A percentile compares a stretch with the other conserved stretches of the same genome.
These are phyloP conservation scores for Bruguiera sexangula DNA, from an alignment of 345 rosid species.

Conservation along the genomic window DNA sequence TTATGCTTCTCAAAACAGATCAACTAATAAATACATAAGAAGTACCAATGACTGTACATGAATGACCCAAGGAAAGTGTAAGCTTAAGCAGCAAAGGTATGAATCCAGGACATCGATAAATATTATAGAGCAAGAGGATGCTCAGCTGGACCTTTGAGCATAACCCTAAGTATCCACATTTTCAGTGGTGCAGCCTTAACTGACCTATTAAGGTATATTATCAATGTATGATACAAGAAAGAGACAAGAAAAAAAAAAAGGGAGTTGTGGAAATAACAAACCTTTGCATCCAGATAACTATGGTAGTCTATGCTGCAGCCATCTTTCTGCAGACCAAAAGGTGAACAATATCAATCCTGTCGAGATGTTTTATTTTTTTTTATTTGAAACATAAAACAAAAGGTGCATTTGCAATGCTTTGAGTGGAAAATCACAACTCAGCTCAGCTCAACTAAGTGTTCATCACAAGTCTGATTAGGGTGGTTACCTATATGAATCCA, in stretches of 20 bases:
- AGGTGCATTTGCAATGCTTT: no score
- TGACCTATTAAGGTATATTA: neutral
- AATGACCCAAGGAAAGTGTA: no score
- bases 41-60: neutral
- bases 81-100: no score
- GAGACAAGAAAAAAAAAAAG: neutral
- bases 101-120: no score
- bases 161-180: no score
- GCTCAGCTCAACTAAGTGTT: no score
- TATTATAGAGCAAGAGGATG: no score
- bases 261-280: slow-evolving; percentile 18
- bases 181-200: neutral
- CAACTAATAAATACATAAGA: neutral
- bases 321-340: slow-evolving; percentile 65
- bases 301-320: slow-evolving; percentile 78
- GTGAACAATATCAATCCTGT: slow-evolving; percentile 16
- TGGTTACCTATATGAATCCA: no score
- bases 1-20: slow-evolving; percentile 1
- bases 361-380: neutral
- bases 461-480: no score
- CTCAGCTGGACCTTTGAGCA: no score
- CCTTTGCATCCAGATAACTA: slow-evolving; percentile 92
- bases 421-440: no score
- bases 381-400: neutral
- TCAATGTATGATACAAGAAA: neutral